These are phyloP conservation scores for Diaporthe vaccinii DNA, from an alignment of 2,329 filamentous ascomycete species.

Conservation along the genomic window DNA sequence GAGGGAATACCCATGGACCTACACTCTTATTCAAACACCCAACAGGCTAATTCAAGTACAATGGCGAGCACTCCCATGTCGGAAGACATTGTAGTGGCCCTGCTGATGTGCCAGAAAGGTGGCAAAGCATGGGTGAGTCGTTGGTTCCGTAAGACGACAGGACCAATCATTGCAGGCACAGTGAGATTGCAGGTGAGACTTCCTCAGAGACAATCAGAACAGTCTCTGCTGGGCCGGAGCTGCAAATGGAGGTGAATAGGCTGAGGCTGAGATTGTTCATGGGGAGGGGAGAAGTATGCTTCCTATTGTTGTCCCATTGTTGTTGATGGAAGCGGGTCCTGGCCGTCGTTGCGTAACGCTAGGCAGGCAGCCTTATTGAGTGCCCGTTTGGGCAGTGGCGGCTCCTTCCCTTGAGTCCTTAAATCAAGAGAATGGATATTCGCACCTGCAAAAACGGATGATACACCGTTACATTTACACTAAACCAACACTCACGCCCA, in stretches of 20 bases:
- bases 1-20: neutral
- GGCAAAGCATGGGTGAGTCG: neutral
- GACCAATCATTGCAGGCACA: conserved; percentile 23
- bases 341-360: neutral
- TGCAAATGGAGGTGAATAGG: conserved; percentile 35
- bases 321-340: neutral
- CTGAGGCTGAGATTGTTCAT: conserved; percentile 27
- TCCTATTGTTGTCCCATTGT: conserved; percentile 42
- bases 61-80: neutral
- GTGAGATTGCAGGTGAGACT: neutral
- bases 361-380: conserved; percentile 7
- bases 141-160: neutral
- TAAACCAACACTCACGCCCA: too few species aligned
- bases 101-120: neutral
- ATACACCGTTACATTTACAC: too few species aligned
- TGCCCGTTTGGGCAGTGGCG: neutral
- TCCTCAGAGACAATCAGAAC: conserved; percentile 28
- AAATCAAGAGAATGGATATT: too few species aligned
- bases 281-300: neutral
- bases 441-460: too few species aligned
- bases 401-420: neutral
- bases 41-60: neutral
- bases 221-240: neutral
- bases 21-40: neutral
- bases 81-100: neutral